A percentile compares a stretch with the other conserved stretches of the same genome.
phyloP scores from a whole-genome alignment of 2,329 filamentous ascomycete species.

The Colletotrichum tamarilloi region DNA sequence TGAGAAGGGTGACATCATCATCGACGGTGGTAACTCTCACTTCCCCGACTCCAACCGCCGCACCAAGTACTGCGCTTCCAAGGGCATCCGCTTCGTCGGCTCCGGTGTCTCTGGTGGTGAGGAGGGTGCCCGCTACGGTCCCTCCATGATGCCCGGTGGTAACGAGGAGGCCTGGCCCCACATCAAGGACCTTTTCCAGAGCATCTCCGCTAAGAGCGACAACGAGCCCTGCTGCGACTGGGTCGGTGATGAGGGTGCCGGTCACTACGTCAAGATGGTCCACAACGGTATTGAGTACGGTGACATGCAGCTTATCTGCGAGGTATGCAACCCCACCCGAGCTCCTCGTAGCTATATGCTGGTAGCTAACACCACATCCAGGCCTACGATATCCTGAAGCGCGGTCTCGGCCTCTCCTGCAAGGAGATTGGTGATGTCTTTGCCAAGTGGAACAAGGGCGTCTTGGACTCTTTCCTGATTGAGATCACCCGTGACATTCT shows the following conservation, averaged over 20 bases:
- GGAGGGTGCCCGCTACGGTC: slow-evolving; percentile 97
- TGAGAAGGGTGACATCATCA: slow-evolving; percentile 94
- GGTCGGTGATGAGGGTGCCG: slow-evolving; percentile 99
- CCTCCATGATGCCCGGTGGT: slow-evolving; percentile 98
- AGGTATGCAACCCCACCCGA: slow-evolving; percentile 68
- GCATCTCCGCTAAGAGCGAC: slow-evolving; percentile 97
- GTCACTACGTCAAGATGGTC: slow-evolving; percentile 99
- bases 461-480: slow-evolving; percentile 98
- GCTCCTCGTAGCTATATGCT: background rate
- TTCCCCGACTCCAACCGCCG: slow-evolving; percentile 99
- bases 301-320: slow-evolving; percentile 99
- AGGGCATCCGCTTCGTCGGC: slow-evolving; percentile 96
- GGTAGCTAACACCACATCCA: slow-evolving; percentile 51
- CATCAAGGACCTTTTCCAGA: slow-evolving; percentile 99
- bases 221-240: slow-evolving; percentile 98
- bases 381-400: slow-evolving; percentile 99
- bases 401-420: slow-evolving; percentile 86
- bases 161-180: slow-evolving; percentile 97
- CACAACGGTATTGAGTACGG: slow-evolving; percentile 99
- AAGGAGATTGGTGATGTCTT: slow-evolving; percentile 98
- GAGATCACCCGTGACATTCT: slow-evolving; percentile 99
- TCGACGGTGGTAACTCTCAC: slow-evolving; percentile 99
- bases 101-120: slow-evolving; percentile 98
- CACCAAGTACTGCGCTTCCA: slow-evolving; percentile 84
- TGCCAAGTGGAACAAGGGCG: slow-evolving; percentile 97